Conservation (phyloP, 805 yeast species). For the Yarrowia phangngaensis region DNA sequence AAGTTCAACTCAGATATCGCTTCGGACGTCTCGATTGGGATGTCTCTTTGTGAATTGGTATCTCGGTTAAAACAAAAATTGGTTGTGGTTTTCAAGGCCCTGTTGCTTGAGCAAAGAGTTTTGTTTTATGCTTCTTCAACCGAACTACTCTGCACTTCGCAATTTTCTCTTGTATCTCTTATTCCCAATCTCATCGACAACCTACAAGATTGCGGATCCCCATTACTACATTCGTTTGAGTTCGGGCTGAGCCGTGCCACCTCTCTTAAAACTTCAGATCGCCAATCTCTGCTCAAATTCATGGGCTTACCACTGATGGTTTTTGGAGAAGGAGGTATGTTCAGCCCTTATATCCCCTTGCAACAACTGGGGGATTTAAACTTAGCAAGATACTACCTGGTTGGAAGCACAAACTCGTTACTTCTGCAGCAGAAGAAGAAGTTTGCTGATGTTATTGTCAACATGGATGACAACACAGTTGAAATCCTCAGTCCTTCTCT, state of each 20-base stretch:
- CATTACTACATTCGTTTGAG: slow-evolving; percentile 55
- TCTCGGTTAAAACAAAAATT: slow-evolving; percentile 55
- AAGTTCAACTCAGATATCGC: slow-evolving; percentile 43
- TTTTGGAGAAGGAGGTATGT: slow-evolving; percentile 81
- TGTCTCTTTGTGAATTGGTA: slow-evolving; percentile 64
- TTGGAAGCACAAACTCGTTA: slow-evolving; percentile 86
- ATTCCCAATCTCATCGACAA: slow-evolving; percentile 75
- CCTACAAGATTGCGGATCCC: slow-evolving; percentile 76
- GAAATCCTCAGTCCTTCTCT: slow-evolving; percentile 44
- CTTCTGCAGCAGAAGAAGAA: slow-evolving; percentile 60
- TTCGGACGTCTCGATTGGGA: slow-evolving; percentile 65
- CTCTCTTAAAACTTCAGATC: slow-evolving; percentile 70
- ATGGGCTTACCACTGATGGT: slow-evolving; percentile 85
- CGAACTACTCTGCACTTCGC: slow-evolving; percentile 74
- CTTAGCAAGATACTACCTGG: slow-evolving; percentile 58
- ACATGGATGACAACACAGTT: slow-evolving; percentile 49
- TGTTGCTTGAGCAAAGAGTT: slow-evolving; percentile 69
- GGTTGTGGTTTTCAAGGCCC: slow-evolving; percentile 67
- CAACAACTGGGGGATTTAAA: slow-evolving; percentile 81
- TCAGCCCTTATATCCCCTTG: slow-evolving; percentile 89
- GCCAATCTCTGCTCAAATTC: slow-evolving; percentile 70
- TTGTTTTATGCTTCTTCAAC: slow-evolving; percentile 76
- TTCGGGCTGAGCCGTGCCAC: slow-evolving; percentile 54
- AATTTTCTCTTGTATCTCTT: slow-evolving; percentile 76
- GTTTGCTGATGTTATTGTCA: slow-evolving; percentile 66